These are phyloP conservation scores for Fraxinus excelsior DNA, from an alignment of 257 asterid species.

Conservation along the genomic window DNA sequence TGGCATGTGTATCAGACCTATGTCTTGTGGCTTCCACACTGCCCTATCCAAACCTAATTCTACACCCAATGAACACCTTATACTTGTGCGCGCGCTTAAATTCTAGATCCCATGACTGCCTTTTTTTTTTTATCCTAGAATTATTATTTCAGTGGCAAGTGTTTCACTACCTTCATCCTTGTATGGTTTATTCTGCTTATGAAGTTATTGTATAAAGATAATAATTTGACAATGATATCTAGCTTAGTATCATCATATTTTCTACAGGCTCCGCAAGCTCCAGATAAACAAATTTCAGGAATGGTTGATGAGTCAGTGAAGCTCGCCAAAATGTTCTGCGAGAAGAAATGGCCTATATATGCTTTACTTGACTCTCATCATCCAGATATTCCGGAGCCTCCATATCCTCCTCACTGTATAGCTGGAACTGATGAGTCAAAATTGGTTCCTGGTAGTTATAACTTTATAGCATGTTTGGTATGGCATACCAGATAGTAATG, in stretches of 20 bases:
- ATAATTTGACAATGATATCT: conserved; percentile 9
- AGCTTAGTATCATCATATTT: background rate
- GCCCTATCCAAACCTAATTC: no score
- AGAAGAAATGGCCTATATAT: conserved; percentile 77
- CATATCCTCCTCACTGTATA: conserved; percentile 93
- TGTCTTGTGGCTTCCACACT: no score
- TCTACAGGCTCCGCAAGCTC: conserved; percentile 76
- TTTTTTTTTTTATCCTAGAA: no score
- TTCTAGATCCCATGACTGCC: background rate
- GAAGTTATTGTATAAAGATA: background rate
- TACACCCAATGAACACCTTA: no score
- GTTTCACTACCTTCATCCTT: background rate
- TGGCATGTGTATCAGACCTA: no score
- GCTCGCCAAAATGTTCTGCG: conserved; percentile 63
- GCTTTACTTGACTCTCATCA: conserved; percentile 76
- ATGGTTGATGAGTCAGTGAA: conserved; percentile 85
- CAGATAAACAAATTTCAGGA: conserved; percentile 63
- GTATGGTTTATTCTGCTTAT: background rate
- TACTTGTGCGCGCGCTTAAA: no score
- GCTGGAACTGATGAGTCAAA: conserved; percentile 73
- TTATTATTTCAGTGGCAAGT: background rate
- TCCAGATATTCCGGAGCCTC: conserved; percentile 88
- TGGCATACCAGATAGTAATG: background rate
- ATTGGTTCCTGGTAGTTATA: conserved; percentile 69
- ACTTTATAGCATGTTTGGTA: background rate